These are phyloP conservation scores for Coemansia umbellata DNA, from an alignment of 192 early-diverging fungal genomes.

Conservation along the genomic window DNA sequence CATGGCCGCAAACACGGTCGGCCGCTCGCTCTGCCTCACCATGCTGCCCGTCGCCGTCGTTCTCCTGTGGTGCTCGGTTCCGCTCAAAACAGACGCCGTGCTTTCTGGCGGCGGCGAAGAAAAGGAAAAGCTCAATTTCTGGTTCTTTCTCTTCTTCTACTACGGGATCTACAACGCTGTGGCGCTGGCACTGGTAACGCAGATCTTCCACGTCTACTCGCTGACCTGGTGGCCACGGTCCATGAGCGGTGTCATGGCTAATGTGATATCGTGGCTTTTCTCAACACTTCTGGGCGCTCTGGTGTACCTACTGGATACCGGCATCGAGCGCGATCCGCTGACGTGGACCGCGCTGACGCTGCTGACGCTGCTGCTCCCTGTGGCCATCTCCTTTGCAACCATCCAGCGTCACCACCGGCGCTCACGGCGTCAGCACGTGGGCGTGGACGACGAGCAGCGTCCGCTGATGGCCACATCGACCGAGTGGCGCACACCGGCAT, in stretches of 20 bases:
- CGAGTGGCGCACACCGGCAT: conserved; percentile 62
- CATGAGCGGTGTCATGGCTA: conserved; percentile 60
- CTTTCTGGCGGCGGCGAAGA: not conserved
- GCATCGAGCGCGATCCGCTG: conserved; percentile 54
- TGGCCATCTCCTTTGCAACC: conserved; percentile 59
- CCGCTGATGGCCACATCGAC: conserved; percentile 55
- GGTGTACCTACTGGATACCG: conserved; percentile 53
- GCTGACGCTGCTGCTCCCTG: conserved; percentile 68
- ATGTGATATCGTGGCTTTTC: conserved; percentile 63
- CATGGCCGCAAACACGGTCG: conserved; percentile 44
- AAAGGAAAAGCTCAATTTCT: conserved; percentile 60
- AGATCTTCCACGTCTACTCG: conserved; percentile 74
- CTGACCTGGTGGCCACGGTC: conserved; percentile 75
- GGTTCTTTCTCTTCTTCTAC: conserved; percentile 76
- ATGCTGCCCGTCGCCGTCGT: conserved; percentile 53
- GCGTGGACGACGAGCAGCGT: conserved; percentile 31
- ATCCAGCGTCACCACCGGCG: conserved; percentile 46
- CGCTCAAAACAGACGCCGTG: conserved; percentile 47
- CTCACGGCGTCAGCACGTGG: conserved; percentile 41
- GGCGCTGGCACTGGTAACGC: conserved; percentile 66
- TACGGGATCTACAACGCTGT: conserved; percentile 74
- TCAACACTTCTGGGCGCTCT: conserved; percentile 57
- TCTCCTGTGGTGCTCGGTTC: conserved; percentile 57
- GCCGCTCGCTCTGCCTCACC: conserved; percentile 45
- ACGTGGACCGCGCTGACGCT: conserved; percentile 70